These are phyloP conservation scores for Westerdykella ornata DNA, from an alignment of 2,329 filamentous ascomycete species.

Conservation along the genomic window DNA sequence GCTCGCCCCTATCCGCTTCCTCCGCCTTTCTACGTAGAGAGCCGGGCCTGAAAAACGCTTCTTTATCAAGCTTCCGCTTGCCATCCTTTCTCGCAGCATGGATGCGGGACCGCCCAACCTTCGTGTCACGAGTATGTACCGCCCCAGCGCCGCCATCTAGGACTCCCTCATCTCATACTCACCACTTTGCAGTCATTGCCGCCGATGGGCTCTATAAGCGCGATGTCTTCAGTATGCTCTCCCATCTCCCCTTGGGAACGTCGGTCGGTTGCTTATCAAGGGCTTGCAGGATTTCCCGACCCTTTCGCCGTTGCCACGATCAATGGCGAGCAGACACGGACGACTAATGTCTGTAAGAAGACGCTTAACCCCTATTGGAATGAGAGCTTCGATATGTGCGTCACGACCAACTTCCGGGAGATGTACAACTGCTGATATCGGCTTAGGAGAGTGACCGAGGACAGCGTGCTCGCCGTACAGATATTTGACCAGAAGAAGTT, in stretches of 20 bases:
- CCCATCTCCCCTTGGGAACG: conserved; percentile 4
- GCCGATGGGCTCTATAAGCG: conserved; percentile 98
- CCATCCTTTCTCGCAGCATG: conserved; percentile 29
- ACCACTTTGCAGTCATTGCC: conserved; percentile 68
- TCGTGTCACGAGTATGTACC: conserved; percentile 75
- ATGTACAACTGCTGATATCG: conserved; percentile 9
- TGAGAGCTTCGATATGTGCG: conserved; percentile 96
- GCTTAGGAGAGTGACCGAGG: conserved; percentile 76
- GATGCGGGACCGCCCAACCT: conserved; percentile 64
- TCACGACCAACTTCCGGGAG: background rate
- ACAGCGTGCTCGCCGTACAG: conserved; percentile 93
- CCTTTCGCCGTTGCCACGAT: conserved; percentile 96
- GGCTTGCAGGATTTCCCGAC: conserved; percentile 75
- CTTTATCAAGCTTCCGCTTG: conserved; percentile 1
- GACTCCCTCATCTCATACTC: conserved; percentile 19
- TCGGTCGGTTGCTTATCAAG: conserved; percentile 27
- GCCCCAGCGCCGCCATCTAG: conserved; percentile 2
- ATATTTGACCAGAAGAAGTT: conserved; percentile 99
- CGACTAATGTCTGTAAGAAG: conserved; percentile 94
- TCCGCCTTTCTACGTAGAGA: background rate
- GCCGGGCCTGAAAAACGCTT: background rate
- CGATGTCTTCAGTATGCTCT: conserved; percentile 89
- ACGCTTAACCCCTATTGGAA: conserved; percentile 99
- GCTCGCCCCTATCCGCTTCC: conserved; percentile 11
- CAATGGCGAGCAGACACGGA: conserved; percentile 96